Conservation (phyloP, 169 alveolate species). For the Cyclospora cayetanensis region DNA sequence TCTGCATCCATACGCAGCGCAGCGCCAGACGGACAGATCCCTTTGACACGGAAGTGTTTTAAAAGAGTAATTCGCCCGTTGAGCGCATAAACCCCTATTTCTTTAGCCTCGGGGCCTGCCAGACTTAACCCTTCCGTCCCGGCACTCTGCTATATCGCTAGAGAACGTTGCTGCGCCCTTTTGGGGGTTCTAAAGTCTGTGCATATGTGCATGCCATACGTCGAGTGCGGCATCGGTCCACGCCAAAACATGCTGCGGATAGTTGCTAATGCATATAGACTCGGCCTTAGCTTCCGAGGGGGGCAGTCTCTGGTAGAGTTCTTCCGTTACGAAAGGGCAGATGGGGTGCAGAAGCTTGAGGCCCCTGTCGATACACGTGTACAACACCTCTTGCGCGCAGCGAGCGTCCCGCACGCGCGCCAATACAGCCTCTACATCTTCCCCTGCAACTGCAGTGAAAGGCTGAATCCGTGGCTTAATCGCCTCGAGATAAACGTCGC, state of each 20-base stretch:
- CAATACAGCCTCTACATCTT: background rate
- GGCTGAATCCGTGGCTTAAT: slow-evolving; percentile 80
- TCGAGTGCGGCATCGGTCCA: slow-evolving; percentile 34
- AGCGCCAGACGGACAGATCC: too few relatives aligned
- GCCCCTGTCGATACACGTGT: slow-evolving; percentile 85
- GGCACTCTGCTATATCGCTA: too few relatives aligned
- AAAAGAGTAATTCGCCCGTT: too few relatives aligned
- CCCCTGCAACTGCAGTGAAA: background rate
- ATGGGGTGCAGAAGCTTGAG: slow-evolving; percentile 89
- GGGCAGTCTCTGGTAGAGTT: slow-evolving; percentile 90
- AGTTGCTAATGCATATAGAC: slow-evolving; percentile 53
- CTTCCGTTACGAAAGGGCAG: slow-evolving; percentile 94
- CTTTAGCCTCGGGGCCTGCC: too few relatives aligned
- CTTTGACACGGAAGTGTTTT: too few relatives aligned
- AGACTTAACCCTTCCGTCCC: too few relatives aligned
- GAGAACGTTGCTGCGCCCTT: too few relatives aligned
- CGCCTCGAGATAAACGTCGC: slow-evolving; percentile 97
- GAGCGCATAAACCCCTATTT: too few relatives aligned
- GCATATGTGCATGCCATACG: background rate
- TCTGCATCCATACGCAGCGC: background rate
- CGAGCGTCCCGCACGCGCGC: slow-evolving; percentile 79
- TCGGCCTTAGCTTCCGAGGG: slow-evolving; percentile 51
- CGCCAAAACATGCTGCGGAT: slow-evolving; percentile 39
- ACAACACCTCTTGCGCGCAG: slow-evolving; percentile 74
- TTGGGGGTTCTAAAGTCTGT: too few relatives aligned